Evolutionary conservation across 2,329 filamentous ascomycete genomes (phyloP), one percentile per base, ranked within the genome.

Genomic region (Nemania abortiva): DNA sequence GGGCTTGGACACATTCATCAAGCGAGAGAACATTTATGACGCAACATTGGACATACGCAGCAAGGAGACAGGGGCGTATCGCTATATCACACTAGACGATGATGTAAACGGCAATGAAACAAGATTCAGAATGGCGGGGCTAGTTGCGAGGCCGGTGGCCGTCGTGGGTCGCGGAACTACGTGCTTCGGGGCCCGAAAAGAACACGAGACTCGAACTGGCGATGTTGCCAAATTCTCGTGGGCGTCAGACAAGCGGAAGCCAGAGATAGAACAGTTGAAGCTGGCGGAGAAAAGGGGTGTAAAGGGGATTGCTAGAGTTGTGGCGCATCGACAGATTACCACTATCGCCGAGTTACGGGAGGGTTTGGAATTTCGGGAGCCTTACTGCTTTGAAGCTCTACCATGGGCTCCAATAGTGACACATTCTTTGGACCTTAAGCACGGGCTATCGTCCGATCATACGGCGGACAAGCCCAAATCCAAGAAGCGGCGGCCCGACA

Each of bases 321-420:
- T 62, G 20, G 59, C 59, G 20, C 13, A 62, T 34, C 31, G 31
- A 27, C 2, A 53, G 49, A 54, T 62, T 34, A 62, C 59, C 15
- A 18, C 59, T 31, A 54, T 62, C 5, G 11, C 18, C 7, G 31
- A 42, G 13, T 24, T 62, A 18, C 47, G 47, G 31, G 4, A 54
- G 20, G 49, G 59, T 6, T 37, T 62, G 13, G 49, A 62, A 10
- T 62, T 50, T 9, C 27, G 13, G 6, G 11, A 49, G 56, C 42
- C 13, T 49, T 10, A 58, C 55, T 2, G 20, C 4, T 50, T 60
- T 18, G 7, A 54, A 34, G 29, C 34, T 13, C 6, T 18, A 24
- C 24, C 2, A 31, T 6, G 15, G 49, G 15, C 31, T 13, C 13
- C 11, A 6, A 3, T 29, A 1, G n/a, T n/a, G 3, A n/a, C 6